phyloP scores from a whole-genome alignment of 2,329 filamentous ascomycete species.

The Phialophora tarda region DNA sequence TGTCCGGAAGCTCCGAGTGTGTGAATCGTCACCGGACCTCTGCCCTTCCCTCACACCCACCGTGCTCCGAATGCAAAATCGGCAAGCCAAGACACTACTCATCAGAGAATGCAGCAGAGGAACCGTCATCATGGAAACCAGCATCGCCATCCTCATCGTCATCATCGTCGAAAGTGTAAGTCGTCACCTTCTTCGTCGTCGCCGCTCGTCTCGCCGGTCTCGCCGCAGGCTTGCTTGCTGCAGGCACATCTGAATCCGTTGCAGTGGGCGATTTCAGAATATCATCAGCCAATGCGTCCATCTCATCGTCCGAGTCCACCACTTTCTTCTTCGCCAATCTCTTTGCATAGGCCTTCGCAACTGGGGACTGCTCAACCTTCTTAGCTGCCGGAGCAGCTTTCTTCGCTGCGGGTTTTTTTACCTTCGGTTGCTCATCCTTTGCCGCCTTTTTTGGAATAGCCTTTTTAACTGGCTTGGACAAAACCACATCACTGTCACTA shows the following conservation, averaged over 20 bases:
- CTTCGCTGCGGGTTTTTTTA: constrained; percentile 47
- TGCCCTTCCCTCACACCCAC: neutral
- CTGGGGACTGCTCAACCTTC: constrained; percentile 61
- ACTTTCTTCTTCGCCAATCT: constrained; percentile 53
- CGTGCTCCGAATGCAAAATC: neutral
- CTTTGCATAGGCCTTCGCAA: constrained; percentile 69
- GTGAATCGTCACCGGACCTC: neutral
- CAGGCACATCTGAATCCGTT: constrained; percentile 39
- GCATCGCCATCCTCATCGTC: constrained; percentile 28
- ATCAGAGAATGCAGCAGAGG: constrained; percentile 29
- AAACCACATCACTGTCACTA: constrained; percentile 38
- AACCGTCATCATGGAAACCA: constrained; percentile 27
- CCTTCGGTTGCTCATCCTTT: constrained; percentile 30
- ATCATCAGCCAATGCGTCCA: constrained; percentile 55
- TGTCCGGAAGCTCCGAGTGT: neutral
- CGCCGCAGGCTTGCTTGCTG: constrained; percentile 43
- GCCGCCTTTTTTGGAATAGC: constrained; percentile 41
- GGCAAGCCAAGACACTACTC: constrained; percentile 9
- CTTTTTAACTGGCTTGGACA: constrained; percentile 55
- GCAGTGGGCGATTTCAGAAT: constrained; percentile 51
- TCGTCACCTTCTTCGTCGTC: constrained; percentile 47
- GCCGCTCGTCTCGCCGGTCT: constrained; percentile 53
- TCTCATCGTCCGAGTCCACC: constrained; percentile 54
- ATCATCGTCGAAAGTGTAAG: constrained; percentile 46
- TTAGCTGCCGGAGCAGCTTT: constrained; percentile 50